Evolutionary conservation across 805 yeast genomes (phyloP).

Genomic region (Sugiyamaella smithiae): DNA sequence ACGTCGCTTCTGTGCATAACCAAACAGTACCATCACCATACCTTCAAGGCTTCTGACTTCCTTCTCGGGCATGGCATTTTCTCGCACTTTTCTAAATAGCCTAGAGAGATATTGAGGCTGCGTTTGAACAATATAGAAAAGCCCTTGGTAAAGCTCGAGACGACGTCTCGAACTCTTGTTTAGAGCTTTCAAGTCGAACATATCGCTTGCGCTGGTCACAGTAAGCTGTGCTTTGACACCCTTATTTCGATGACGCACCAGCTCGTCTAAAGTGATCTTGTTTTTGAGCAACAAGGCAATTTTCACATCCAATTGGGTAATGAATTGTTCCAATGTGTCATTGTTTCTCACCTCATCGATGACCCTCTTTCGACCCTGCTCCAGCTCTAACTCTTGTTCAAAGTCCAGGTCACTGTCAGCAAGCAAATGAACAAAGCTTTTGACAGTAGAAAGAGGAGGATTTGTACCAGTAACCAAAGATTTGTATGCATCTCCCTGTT

Average conservation of each 20-base stretch:
- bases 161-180: slow-evolving; percentile 43
- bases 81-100: slow-evolving; percentile 41
- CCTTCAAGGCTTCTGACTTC: slow-evolving; percentile 34
- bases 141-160: slow-evolving; percentile 66
- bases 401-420: slow-evolving; percentile 72
- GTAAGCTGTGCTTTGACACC: slow-evolving; percentile 22
- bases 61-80: slow-evolving; percentile 29
- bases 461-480: slow-evolving; percentile 64
- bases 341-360: slow-evolving; percentile 66
- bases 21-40: slow-evolving; percentile 35
- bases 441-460: slow-evolving; percentile 76
- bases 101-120: slow-evolving; percentile 69
- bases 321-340: slow-evolving; percentile 67
- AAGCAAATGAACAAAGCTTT: slow-evolving; percentile 70
- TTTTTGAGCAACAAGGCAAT: slow-evolving; percentile 74
- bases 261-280: slow-evolving; percentile 73
- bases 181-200: slow-evolving; percentile 38
- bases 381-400: slow-evolving; percentile 68
- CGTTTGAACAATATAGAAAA: slow-evolving; percentile 81
- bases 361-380: slow-evolving; percentile 63
- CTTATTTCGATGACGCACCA: slow-evolving; percentile 44
- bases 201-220: slow-evolving; percentile 29
- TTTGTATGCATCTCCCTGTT: slow-evolving; percentile 69
- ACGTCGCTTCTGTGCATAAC: slow-evolving; percentile 46
- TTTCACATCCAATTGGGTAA: slow-evolving; percentile 75